Evolutionary conservation across 2,329 filamentous ascomycete species (phyloP).

Genomic region (Diaporthe vaccinii): DNA sequence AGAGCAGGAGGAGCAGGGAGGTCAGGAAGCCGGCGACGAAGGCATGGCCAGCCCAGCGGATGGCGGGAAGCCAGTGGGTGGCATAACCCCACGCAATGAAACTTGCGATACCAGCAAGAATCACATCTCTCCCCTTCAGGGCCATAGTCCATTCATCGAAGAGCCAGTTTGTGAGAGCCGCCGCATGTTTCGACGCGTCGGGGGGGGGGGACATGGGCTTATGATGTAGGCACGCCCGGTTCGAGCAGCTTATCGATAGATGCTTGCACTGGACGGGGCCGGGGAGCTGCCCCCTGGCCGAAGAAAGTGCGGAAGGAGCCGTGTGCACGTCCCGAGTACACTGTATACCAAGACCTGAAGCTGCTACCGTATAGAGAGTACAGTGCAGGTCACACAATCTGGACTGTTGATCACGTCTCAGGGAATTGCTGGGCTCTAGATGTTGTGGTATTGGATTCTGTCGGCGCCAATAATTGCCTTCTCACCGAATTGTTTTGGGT

Average conservation of each 20-base stretch:
- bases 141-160: conserved; percentile 65
- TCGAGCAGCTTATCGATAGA: conserved; percentile 39
- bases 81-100: conserved; percentile 92
- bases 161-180: conserved; percentile 28
- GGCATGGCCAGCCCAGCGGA: conserved; percentile 89
- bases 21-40: conserved; percentile 78
- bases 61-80: conserved; percentile 83
- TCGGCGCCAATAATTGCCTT: background rate
- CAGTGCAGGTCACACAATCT: conserved; percentile 1
- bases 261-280: conserved; percentile 9
- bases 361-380: background rate
- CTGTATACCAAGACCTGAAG: background rate
- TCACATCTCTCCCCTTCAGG: conserved; percentile 80
- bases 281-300: conserved; percentile 13
- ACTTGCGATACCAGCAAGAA: conserved; percentile 75
- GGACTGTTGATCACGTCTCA: background rate
- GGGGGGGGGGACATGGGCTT: background rate
- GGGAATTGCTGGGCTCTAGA: background rate
- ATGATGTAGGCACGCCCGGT: conserved; percentile 33
- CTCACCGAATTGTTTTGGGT: background rate
- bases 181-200: conserved; percentile 38
- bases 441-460: conserved; percentile 2
- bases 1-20: conserved; percentile 67
- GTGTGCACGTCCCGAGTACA: background rate
- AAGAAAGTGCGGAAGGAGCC: background rate